phyloP scores from a whole-genome alignment of 1,284 basidiomycete species.

The Dichomitus squalens region DNA sequence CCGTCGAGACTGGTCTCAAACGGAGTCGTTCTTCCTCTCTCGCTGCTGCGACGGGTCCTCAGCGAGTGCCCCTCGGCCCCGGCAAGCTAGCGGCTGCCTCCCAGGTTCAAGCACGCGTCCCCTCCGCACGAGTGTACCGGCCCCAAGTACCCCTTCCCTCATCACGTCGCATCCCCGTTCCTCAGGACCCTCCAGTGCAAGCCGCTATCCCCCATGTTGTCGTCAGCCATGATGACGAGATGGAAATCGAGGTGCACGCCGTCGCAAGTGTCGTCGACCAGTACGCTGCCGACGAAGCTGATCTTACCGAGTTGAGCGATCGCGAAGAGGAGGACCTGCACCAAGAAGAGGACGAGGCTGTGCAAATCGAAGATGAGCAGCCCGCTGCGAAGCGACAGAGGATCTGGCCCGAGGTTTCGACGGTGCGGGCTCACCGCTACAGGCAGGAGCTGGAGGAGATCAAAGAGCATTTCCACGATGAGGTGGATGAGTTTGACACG shows the following conservation, averaged over 20 bases:
- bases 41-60: constrained; percentile 55
- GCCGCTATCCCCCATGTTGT: constrained; percentile 34
- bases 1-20: constrained; percentile 56
- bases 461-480: constrained; percentile 75
- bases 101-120: constrained; percentile 40
- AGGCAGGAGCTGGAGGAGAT: constrained; percentile 66
- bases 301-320: constrained; percentile 23
- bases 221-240: constrained; percentile 47
- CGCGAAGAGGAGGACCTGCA: constrained; percentile 26
- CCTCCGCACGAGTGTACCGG: constrained; percentile 31
- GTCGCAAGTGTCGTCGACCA: constrained; percentile 10
- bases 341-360: constrained; percentile 57
- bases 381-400: constrained; percentile 43
- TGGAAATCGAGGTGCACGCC: constrained; percentile 59
- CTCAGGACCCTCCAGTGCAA: constrained; percentile 36
- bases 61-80: constrained; percentile 68
- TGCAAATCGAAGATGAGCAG: constrained; percentile 47
- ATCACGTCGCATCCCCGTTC: constrained; percentile 41
- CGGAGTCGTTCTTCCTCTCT: constrained; percentile 63
- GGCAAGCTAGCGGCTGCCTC: constrained; percentile 42
- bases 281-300: constrained; percentile 21
- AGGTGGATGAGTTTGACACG: constrained; percentile 86
- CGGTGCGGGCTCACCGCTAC: constrained; percentile 57
- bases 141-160: constrained; percentile 28
- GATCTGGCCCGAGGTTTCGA: constrained; percentile 72